A percentile compares a stretch with the other conserved stretches of the same genome.
Conservation (phyloP, 768 basidiomycete genomes). For the Dioszegia hungarica region DNA sequence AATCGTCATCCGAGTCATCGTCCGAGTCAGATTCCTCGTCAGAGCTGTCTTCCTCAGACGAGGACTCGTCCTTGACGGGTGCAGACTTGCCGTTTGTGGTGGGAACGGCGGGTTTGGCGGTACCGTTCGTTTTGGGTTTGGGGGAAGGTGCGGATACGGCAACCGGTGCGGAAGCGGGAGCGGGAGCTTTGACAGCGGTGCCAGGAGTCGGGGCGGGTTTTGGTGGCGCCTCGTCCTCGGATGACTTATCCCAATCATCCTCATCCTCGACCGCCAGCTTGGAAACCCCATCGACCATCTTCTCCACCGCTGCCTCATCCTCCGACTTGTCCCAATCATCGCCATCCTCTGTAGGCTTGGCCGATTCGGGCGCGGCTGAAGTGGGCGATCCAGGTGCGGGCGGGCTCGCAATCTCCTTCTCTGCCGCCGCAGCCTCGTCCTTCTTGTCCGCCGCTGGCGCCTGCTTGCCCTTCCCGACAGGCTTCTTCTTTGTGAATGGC, state of each 20-base stretch:
- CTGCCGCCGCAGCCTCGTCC: too few relatives aligned
- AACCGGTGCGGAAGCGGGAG: conserved; percentile 27
- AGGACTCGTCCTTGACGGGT: conserved; percentile 41
- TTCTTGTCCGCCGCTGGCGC: conserved; percentile 43
- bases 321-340: conserved; percentile 54
- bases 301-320: conserved; percentile 45
- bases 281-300: conserved; percentile 41
- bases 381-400: background rate
- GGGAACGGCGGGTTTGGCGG: conserved; percentile 23
- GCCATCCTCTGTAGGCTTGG: conserved; percentile 47
- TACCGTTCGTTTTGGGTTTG: conserved; percentile 15
- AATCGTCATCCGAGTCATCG: conserved; percentile 41
- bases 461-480: conserved; percentile 49
- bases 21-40: conserved; percentile 47
- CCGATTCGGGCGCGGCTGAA: conserved; percentile 6
- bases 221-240: conserved; percentile 39
- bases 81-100: conserved; percentile 42
- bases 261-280: conserved; percentile 46
- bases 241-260: conserved; percentile 49
- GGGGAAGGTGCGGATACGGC: conserved; percentile 10
- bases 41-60: conserved; percentile 35
- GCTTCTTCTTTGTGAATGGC: conserved; percentile 80
- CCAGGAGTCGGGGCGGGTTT: conserved; percentile 8
- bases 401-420: conserved; percentile 1
- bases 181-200: conserved; percentile 4